phyloP scores from a whole-genome alignment of 805 yeast species.

The Suhomyces faveliae region DNA sequence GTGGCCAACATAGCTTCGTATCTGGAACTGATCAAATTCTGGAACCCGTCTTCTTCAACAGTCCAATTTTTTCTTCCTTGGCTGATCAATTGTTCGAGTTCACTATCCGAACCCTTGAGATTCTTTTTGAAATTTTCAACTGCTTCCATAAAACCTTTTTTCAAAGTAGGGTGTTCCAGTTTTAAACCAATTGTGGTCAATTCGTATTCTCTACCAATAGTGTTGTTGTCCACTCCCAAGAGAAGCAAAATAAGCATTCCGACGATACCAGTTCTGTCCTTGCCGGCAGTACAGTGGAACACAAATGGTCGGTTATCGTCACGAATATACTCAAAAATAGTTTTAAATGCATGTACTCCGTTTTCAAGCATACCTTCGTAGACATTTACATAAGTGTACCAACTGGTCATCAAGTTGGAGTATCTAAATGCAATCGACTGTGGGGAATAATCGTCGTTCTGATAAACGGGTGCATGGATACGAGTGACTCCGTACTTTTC shows the following conservation, averaged over 20 bases:
- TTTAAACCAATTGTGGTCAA: slow-evolving; percentile 63
- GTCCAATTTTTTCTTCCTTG: slow-evolving; percentile 43
- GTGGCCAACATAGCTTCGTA: slow-evolving; percentile 71
- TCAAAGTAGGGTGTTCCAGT: slow-evolving; percentile 46
- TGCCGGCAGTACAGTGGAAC: slow-evolving; percentile 83
- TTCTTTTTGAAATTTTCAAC: slow-evolving; percentile 31
- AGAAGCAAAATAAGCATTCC: slow-evolving; percentile 64
- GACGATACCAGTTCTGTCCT: slow-evolving; percentile 79
- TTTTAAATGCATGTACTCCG: slow-evolving; percentile 49
- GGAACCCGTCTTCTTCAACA: slow-evolving; percentile 51
- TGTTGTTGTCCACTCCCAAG: slow-evolving; percentile 63
- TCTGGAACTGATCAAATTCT: slow-evolving; percentile 58
- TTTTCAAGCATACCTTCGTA: slow-evolving; percentile 56
- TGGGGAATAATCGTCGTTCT: slow-evolving; percentile 58
- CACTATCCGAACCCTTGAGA: slow-evolving; percentile 19
- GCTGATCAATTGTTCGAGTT: slow-evolving; percentile 21
- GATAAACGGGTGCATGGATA: slow-evolving; percentile 58
- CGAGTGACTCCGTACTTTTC: slow-evolving; percentile 46
- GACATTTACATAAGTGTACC: slow-evolving; percentile 61
- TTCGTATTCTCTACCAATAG: slow-evolving; percentile 74
- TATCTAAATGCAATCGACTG: slow-evolving; percentile 58
- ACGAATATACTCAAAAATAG: slow-evolving; percentile 53
- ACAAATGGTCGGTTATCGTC: slow-evolving; percentile 52
- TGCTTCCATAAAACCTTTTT: slow-evolving; percentile 31
- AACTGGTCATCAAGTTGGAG: slow-evolving; percentile 52